Conservation (phyloP, 176 grass and related monocot genomes). For the Saccharum spontaneum region DNA sequence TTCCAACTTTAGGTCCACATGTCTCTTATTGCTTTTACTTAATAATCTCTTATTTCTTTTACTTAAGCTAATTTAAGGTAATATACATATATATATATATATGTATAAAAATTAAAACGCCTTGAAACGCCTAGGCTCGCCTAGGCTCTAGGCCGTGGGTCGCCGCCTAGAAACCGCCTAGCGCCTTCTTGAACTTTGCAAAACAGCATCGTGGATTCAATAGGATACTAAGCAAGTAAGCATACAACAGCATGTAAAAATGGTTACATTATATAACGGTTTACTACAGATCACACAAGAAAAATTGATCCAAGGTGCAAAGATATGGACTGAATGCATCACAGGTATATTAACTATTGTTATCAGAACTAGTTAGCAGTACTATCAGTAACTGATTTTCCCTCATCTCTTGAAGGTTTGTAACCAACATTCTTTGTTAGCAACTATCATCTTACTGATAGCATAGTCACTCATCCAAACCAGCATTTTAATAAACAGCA, state of each 20-base stretch:
- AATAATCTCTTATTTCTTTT: too few relatives aligned
- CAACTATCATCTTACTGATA: neutral
- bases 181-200: too few relatives aligned
- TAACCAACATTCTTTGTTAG: neutral
- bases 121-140: too few relatives aligned
- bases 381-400: neutral
- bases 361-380: neutral
- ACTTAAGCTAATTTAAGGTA: too few relatives aligned
- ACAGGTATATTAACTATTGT: neutral
- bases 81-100: too few relatives aligned
- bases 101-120: too few relatives aligned
- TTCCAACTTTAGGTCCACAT: too few relatives aligned
- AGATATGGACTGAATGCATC: neutral
- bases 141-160: too few relatives aligned
- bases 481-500: neutral
- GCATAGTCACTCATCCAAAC: neutral
- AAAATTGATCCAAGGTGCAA: neutral
- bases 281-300: neutral
- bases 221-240: neutral
- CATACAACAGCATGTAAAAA: neutral
- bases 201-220: neutral
- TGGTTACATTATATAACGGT: neutral
- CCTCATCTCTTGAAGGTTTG: neutral
- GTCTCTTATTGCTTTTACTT: too few relatives aligned
- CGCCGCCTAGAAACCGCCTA: too few relatives aligned